Base-by-base conservation (phyloP, 495 filamentous ascomycete genomes). In the Podospora didyma region DNA sequence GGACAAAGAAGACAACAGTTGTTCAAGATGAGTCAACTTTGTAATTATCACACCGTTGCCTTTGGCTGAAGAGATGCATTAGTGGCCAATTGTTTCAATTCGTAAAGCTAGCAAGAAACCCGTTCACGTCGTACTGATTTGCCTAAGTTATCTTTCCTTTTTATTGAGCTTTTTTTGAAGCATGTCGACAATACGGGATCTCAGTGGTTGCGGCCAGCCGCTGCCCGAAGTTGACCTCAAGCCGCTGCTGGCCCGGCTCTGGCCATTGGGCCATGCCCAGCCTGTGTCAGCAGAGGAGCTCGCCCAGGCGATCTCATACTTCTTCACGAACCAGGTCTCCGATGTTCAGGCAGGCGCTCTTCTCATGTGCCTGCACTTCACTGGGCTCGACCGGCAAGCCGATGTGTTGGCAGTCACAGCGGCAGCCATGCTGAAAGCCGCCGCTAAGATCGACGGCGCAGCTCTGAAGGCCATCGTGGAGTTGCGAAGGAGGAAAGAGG, bases 351-450 rank as follows among this genome's bases (percentile, higher is more conserved):
- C 87, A 3, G 87, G 86, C 6, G 86, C 90, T 24, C 79, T 99
- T 14, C 76, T 99, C 19, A 96, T 93, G 26, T 85, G 89, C 21
- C 75, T 99, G 21, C 90, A 96, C 68, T 95, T 92, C 62, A 96
- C 91, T 1, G 86, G 85, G 17, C 82, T 85, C 58, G 92, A 96
- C 67, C 79, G 83, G 45, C 77, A 87, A 48, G 80, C 90, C 19
- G 86, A 89, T 61, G 88, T 97, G n/a, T 82, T 96, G 54, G 84
- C 88, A 39, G 65, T 84, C 21, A 87, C 87, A 16, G 87, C 90
- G 17, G 79, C 80, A 22, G 76, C 79, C 39, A 82, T 91, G 60
- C 85, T 92, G 47, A 74, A 69, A 46, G 66, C 81, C 16, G 76
- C 77, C 17, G 76, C 94, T 49, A 68, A 68, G 49, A 75, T 81